Evolutionary conservation across 176 grass and related monocot genomes (phyloP).

Genomic region (Tillandsia leiboldiana): DNA sequence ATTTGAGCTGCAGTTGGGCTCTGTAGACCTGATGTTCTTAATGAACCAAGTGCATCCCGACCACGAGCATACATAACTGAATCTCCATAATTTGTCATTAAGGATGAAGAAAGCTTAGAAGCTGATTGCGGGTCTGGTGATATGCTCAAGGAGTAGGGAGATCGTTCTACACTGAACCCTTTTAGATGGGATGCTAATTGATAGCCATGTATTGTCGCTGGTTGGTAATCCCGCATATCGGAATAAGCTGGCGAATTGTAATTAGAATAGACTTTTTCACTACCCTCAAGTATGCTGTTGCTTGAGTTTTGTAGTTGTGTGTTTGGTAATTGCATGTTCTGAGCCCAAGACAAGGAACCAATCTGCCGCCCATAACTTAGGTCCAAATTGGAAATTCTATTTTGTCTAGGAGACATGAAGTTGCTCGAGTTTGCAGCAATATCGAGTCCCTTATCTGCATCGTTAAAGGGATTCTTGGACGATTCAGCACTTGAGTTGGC

Average conservation of each 20-base stretch:
- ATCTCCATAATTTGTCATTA: conserved; percentile 41
- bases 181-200: conserved; percentile 68
- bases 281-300: conserved; percentile 45
- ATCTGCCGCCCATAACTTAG: conserved; percentile 62
- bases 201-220: conserved; percentile 90
- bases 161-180: conserved; percentile 49
- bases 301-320: conserved; percentile 36
- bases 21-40: conserved; percentile 52
- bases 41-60: conserved; percentile 52
- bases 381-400: conserved; percentile 43
- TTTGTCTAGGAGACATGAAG: conserved; percentile 28
- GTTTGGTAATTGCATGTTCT: conserved; percentile 50
- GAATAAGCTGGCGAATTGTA: conserved; percentile 42
- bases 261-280: conserved; percentile 49
- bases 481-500: conserved; percentile 55
- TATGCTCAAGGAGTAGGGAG: conserved; percentile 53
- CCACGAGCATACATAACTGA: conserved; percentile 38
- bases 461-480: conserved; percentile 41
- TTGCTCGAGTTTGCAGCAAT: conserved; percentile 34
- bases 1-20: conserved; percentile 43
- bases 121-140: conserved; percentile 37
- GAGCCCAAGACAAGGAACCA: conserved; percentile 61
- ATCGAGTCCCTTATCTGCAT: conserved; percentile 29
- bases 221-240: conserved; percentile 80
- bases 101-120: conserved; percentile 37